These are phyloP conservation scores for Plantago lanceolata DNA, from an alignment of 305 asterid genomes.

Conservation along the genomic window DNA sequence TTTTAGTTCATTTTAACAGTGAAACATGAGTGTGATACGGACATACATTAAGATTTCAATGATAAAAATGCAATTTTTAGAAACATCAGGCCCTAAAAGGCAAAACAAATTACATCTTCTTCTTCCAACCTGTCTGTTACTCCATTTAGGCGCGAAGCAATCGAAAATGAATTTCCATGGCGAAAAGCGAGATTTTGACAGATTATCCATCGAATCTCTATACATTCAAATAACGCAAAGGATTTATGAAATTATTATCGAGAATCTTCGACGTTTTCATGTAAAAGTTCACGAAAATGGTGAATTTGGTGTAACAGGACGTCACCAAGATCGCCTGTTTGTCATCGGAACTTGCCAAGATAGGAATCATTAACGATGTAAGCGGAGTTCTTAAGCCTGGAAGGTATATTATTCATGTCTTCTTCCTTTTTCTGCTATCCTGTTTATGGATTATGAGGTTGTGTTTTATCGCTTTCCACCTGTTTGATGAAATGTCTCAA, in stretches of 20 bases:
- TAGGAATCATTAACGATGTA: conserved; percentile 39
- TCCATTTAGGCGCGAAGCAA: background rate
- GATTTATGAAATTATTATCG: background rate
- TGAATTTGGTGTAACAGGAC: conserved; percentile 24
- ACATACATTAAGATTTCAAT: too few species aligned
- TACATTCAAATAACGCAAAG: background rate
- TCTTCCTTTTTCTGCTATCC: background rate
- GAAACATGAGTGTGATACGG: too few species aligned
- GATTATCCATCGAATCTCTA: background rate
- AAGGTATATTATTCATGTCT: conserved; percentile 27
- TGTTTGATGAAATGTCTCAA: conserved; percentile 11
- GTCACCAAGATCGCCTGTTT: conserved; percentile 30
- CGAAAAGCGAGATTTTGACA: background rate
- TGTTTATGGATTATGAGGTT: too few species aligned
- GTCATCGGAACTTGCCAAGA: conserved; percentile 30
- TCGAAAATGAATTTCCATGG: background rate
- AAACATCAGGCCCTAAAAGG: too few species aligned
- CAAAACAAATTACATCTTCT: too few species aligned
- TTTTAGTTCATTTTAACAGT: too few species aligned
- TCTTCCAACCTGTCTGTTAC: too few species aligned
- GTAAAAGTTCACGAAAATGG: background rate
- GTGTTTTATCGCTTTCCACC: background rate
- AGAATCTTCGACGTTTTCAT: background rate
- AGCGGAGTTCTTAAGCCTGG: conserved; percentile 49
- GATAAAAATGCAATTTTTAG: too few species aligned